These are phyloP conservation scores for Botryosphaeria agaves DNA, from an alignment of 2,329 filamentous ascomycete genomes.

Conservation along the genomic window DNA sequence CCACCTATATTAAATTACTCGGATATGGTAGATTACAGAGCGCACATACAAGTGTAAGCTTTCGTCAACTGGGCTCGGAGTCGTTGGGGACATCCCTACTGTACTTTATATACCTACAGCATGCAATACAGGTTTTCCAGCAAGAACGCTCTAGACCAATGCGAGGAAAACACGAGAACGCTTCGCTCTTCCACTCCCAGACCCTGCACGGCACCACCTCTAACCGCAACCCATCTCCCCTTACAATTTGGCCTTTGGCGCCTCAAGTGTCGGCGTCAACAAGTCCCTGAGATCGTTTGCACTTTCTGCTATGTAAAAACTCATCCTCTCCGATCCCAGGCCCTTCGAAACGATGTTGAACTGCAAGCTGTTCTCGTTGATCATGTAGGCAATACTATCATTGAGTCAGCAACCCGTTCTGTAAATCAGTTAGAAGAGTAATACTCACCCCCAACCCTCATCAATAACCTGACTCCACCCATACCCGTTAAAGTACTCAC, in stretches of 20 bases:
- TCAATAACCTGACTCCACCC: slow-evolving; percentile 98
- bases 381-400: slow-evolving; percentile 85
- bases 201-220: too few relatives aligned
- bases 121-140: too few relatives aligned
- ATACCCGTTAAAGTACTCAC: slow-evolving; percentile 97
- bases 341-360: slow-evolving; percentile 97
- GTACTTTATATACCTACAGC: too few relatives aligned
- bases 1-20: too few relatives aligned
- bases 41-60: too few relatives aligned
- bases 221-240: neutral
- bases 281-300: slow-evolving; percentile 79
- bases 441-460: slow-evolving; percentile 58
- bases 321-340: slow-evolving; percentile 81
- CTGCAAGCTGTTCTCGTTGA: slow-evolving; percentile 97
- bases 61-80: too few relatives aligned
- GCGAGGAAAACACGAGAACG: too few relatives aligned
- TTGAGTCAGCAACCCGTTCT: slow-evolving; percentile 7
- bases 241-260: slow-evolving; percentile 77
- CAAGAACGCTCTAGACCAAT: too few relatives aligned
- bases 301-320: slow-evolving; percentile 87
- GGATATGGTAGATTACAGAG: too few relatives aligned
- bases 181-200: too few relatives aligned
- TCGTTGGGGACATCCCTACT: too few relatives aligned
- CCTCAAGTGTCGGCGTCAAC: slow-evolving; percentile 60
- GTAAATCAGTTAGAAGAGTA: neutral